Evolutionary conservation across 371 early-diverging fungal species (phyloP).

Genomic region (Mucor irregularis): DNA sequence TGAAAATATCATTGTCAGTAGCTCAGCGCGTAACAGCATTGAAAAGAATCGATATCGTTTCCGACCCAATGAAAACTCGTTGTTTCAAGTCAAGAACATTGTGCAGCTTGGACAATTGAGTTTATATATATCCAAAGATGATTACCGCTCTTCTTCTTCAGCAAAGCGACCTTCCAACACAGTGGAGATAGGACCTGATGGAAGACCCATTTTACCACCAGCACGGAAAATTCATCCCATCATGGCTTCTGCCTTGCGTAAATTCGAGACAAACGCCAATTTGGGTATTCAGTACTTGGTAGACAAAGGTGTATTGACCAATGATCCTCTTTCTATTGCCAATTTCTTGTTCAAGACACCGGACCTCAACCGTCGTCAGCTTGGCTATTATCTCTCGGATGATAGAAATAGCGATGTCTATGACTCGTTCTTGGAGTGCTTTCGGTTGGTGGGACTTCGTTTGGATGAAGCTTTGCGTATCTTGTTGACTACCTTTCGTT

Average conservation of each 20-base stretch:
- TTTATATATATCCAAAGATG: constrained; percentile 53
- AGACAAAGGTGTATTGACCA: constrained; percentile 67
- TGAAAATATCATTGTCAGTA: constrained; percentile 46
- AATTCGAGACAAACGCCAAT: constrained; percentile 72
- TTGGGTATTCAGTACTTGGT: constrained; percentile 72
- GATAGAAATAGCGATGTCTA: constrained; percentile 63
- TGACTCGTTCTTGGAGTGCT: constrained; percentile 74
- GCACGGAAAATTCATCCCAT: constrained; percentile 63
- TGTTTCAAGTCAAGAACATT: constrained; percentile 66
- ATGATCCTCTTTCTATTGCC: constrained; percentile 75
- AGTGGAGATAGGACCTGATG: constrained; percentile 9
- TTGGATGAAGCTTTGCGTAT: constrained; percentile 84
- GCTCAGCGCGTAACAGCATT: constrained; percentile 5
- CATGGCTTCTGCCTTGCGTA: constrained; percentile 59
- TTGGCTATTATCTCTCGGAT: constrained; percentile 64
- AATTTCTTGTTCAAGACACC: constrained; percentile 83
- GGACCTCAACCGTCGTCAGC: constrained; percentile 71
- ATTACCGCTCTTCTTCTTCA: constrained; percentile 29
- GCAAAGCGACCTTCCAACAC: constrained; percentile 4
- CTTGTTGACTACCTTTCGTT: constrained; percentile 69
- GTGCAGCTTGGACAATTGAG: constrained; percentile 58
- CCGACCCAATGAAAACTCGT: constrained; percentile 50
- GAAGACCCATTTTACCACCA: constrained; percentile 28
- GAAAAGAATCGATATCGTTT: constrained; percentile 32
- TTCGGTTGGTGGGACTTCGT: constrained; percentile 68